Base-by-base conservation (phyloP, 2,329 filamentous ascomycete species). In the Xylariaceae sp. region DNA sequence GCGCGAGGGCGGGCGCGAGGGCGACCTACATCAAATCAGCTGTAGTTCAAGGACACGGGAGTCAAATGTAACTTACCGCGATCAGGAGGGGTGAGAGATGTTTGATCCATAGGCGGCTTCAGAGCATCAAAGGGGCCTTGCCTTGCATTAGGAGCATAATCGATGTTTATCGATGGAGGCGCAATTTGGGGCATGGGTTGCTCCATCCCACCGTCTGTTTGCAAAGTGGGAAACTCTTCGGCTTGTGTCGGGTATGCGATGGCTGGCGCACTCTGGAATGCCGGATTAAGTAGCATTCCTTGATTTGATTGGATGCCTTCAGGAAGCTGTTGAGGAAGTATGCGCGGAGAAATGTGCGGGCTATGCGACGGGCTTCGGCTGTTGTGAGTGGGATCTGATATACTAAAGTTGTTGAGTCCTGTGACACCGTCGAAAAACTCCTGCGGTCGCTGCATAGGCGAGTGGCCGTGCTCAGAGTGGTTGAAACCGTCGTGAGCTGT, bases 91-190 rank as follows among this genome's bases (percentile, higher is more conserved):
- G 85, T 93, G 47, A 96, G 68, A 3, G 89, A 89, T 61, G 94
- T 87, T 49, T 83, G 76, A 51, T 88, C 81, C 51, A 82, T 69
- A n/a, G 73, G 72, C 22, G 75, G 66, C 57, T 86, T 87, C 16
- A 76, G 71, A 19, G 78, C 76, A 48, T 84, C 85, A 59, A 87
- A 85, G 52, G 73, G 80, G 39, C 73, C 77, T 55, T 79, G 79
- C 43, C 77, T 70, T 39, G 85, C 79, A 8, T 83, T 83, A 18
- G 90, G 90, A 13, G 89, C 90, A 63, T 88, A 89, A 60, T 95
- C 87, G 54, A 96, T 93, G 59, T 93, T 95, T 65, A 96, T 96
- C 38, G 90, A 87, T 0, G 90, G 90, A n/a, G 90, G 87, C 3
- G 85, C 85, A 16, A 52, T 12, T n/a, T 43, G 47, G 12, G 38